Evolutionary conservation across 2,329 filamentous ascomycete genomes (phyloP).

Genomic region (Aspergillus candidus): DNA sequence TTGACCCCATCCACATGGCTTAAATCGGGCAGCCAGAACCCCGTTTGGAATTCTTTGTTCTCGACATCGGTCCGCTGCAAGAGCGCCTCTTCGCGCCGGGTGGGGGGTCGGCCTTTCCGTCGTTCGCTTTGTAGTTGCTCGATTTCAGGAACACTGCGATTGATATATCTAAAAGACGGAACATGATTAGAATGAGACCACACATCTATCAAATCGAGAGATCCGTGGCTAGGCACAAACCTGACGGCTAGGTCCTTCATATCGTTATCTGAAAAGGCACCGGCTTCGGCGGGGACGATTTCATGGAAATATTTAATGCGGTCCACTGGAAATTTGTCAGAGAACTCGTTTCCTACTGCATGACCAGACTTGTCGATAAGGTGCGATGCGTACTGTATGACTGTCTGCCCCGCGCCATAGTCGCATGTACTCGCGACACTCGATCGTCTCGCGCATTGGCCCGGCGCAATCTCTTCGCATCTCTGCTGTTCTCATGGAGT

Average conservation of each 20-base stretch:
- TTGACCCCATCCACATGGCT: constrained; percentile 59
- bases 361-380: constrained; percentile 18
- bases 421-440: constrained; percentile 64
- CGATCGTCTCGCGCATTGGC: constrained; percentile 78
- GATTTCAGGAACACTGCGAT: constrained; percentile 33
- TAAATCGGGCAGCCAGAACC: constrained; percentile 77
- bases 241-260: constrained; percentile 50
- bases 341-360: background rate
- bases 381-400: constrained; percentile 53
- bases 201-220: background rate
- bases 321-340: constrained; percentile 46
- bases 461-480: constrained; percentile 72
- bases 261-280: constrained; percentile 32
- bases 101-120: constrained; percentile 74
- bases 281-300: constrained; percentile 39
- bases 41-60: constrained; percentile 71
- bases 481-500: constrained; percentile 81
- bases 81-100: constrained; percentile 68
- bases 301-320: constrained; percentile 68
- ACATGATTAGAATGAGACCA: background rate
- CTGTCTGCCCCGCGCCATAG: constrained; percentile 67
- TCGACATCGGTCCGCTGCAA: constrained; percentile 65
- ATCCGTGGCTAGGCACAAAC: constrained; percentile 39
- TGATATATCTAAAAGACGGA: constrained; percentile 28
- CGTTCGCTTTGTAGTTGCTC: constrained; percentile 51